Evolutionary conservation across 208 protist species (phyloP), one percentile per base, ranked within the genome.

Genomic region (Wallacemonas collosoma): DNA sequence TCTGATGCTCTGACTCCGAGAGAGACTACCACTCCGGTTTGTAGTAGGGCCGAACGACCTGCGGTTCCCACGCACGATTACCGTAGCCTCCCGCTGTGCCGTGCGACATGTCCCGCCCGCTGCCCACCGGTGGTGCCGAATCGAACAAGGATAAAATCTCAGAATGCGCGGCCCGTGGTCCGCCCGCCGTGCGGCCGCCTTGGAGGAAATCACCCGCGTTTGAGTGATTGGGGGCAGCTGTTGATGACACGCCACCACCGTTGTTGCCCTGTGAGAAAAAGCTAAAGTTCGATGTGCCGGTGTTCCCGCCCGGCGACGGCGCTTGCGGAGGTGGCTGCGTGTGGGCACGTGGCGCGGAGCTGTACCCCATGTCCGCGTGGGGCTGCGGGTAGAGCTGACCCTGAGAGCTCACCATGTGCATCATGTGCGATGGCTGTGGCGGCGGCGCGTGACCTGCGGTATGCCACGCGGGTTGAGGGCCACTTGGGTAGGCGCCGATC

Each of bases 91-190:
- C 40, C 58, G 8, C 47, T 66, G 6, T 56, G 36, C 48, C 35
- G 26, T n/a, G 39, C 45, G 58, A 2, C 68, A 58, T 44, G 38
- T 58, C 69, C 17, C 61, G 11, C 44, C 36, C 63, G 72, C 61
- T 40, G 56, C 53, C 50, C 62, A 65, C 26, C 11, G 14, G 14
- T 50, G 43, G 45, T 11, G 38, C 38, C 47, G 48, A 60, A 70
- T 47, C 38, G 68, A 94, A 94, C 15, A 94, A 51, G 2, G 82
- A 92, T 40, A 94, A 66, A 61, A 94, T 92, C 48, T 94, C 89
- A 17, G 75, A 39, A 45, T 91, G 86, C 2, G 73, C 56, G 5
- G 35, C 63, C 14, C 44, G 39, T 62, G 17, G 17, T 38, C 66
- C 48, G 17, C 39, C 47, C 15, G 7, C 43, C 7, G 48, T 4